phyloP scores from a whole-genome alignment of 768 basidiomycete genomes.

The Suillus bovinus region DNA sequence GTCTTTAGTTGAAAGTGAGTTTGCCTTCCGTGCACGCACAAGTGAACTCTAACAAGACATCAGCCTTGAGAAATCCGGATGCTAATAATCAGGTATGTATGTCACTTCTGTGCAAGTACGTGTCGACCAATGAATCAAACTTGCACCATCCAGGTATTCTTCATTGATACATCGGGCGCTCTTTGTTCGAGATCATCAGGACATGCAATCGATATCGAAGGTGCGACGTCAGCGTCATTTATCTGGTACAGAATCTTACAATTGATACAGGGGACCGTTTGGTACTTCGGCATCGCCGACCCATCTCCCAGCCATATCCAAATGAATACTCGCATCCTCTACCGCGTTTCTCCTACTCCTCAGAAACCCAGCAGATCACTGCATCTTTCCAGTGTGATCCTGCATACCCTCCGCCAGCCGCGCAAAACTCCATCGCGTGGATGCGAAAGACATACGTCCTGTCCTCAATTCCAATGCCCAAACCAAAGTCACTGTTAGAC shows the following conservation, averaged over 20 bases:
- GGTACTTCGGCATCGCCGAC: constrained; percentile 76
- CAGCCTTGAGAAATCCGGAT: constrained; percentile 67
- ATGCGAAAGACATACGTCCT: constrained; percentile 59
- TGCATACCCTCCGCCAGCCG: constrained; percentile 46
- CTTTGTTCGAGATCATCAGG: constrained; percentile 79
- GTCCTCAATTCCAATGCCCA: constrained; percentile 64
- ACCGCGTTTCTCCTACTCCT: constrained; percentile 65
- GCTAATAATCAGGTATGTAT: constrained; percentile 69
- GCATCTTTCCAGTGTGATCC: constrained; percentile 67
- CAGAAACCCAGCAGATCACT: constrained; percentile 55
- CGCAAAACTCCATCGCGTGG: constrained; percentile 49
- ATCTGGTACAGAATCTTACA: constrained; percentile 11
- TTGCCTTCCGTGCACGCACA: constrained; percentile 6
- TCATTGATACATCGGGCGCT: constrained; percentile 75
- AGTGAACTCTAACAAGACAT: neutral
- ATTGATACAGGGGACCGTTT: constrained; percentile 53
- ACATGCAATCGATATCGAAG: constrained; percentile 80
- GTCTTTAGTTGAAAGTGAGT: constrained; percentile 76
- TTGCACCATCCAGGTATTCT: constrained; percentile 62
- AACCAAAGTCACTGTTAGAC: constrained; percentile 68
- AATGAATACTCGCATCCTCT: constrained; percentile 76
- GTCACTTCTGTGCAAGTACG: neutral
- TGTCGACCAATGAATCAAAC: neutral
- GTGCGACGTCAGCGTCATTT: constrained; percentile 35
- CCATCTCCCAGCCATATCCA: constrained; percentile 74